Base-by-base conservation (phyloP, 306 rosid genomes). In the Rubus parviflorus region DNA sequence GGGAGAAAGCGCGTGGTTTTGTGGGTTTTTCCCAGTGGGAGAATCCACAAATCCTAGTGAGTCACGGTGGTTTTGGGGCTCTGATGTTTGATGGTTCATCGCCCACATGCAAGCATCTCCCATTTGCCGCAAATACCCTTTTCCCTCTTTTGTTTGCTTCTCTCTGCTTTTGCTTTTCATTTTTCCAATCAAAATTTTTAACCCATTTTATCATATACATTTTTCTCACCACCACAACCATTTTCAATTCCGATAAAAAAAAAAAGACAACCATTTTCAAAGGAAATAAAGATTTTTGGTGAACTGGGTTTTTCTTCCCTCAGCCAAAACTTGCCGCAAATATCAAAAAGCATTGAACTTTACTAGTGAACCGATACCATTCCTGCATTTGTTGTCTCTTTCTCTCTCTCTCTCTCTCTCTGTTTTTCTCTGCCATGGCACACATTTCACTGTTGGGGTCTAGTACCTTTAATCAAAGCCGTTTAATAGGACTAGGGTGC, bases 1-100 rank as follows among this genome's bases (percentile, higher is more conserved):
- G 81, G 78, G 72, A 23, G 84, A 86, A 81, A 84, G 19, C 91
- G 93, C 80, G 97, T 90, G 95, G 97, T 78, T 80, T 88, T 79
- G 92, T 84, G 61, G 65, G 87, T 74, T 85, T 78, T 81, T 63
- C 80, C 4, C 16, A 25, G 71, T 7, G 68, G 84, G 80, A 49
- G 85, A 82, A 57, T 79, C 80, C 75, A 38, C 51, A 78, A 80
- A 84, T 88, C 86, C 40, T 78, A 68, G 87, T 85, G 94, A 96
- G 84, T 47, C 58, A 82, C 64, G 19, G 84, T 13, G 77, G 88
- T 84, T 85, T 87, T 65, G 67, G 15, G 20, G 20, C 58, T 73
- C 76, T 78, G 68, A 77, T 82, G 75, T 77, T 75, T 79, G 75
- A 58, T 77, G 48, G 76, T 63, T 83, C 85, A 82, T 80, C 53